Percentiles rank a stretch among this genome's conserved stretches.
phyloP scores from a whole-genome alignment of 441 rosid species.

The Populus hybrid region DNA sequence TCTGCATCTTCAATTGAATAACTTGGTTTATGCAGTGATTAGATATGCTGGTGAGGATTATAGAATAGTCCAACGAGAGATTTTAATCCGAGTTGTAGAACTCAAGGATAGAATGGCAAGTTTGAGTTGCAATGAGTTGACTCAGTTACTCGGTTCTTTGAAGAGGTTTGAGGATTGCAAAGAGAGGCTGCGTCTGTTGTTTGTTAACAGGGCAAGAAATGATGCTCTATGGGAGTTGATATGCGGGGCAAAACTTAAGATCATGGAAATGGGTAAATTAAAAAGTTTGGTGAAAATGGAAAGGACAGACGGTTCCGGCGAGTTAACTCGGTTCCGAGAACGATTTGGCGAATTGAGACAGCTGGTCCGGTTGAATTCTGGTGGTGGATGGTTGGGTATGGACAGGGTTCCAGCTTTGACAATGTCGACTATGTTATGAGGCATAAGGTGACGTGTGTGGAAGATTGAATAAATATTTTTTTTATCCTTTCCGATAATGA shows the following conservation, averaged over 20 bases:
- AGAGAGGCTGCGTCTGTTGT: slow-evolving; percentile 33
- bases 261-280: slow-evolving; percentile 14
- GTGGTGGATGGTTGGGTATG: background rate
- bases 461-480: too few relatives aligned
- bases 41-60: slow-evolving; percentile 61
- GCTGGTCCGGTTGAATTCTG: background rate
- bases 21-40: slow-evolving; percentile 59
- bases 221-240: slow-evolving; percentile 63
- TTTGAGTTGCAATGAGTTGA: slow-evolving; percentile 29
- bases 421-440: background rate
- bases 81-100: slow-evolving; percentile 41
- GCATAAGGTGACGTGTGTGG: too few relatives aligned
- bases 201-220: slow-evolving; percentile 38
- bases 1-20: slow-evolving; percentile 42
- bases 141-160: slow-evolving; percentile 33
- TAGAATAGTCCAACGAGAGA: slow-evolving; percentile 37
- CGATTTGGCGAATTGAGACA: background rate
- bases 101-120: slow-evolving; percentile 34
- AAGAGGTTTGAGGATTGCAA: slow-evolving; percentile 42
- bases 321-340: slow-evolving; percentile 14
- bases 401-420: slow-evolving; percentile 6
- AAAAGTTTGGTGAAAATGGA: slow-evolving; percentile 12
- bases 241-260: slow-evolving; percentile 27
- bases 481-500: too few relatives aligned
- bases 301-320: slow-evolving; percentile 9